A percentile compares a stretch with the other conserved stretches of the same genome.
Conservation (phyloP, 352 stramenopile species). For the Phytopythium vexans region DNA sequence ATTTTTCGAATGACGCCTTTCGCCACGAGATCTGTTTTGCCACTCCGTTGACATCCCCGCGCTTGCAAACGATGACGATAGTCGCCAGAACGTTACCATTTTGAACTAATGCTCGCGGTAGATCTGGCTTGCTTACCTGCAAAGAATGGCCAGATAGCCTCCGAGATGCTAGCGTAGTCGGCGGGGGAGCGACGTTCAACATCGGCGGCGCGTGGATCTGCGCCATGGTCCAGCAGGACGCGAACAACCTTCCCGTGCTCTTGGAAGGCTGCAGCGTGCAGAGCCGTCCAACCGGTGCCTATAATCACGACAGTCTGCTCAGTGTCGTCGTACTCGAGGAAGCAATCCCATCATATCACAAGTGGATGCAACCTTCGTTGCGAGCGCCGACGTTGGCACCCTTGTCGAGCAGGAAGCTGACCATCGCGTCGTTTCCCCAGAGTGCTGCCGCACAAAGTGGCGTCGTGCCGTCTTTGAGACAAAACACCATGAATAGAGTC, state of each 20-base stretch:
- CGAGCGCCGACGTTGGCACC: conserved; percentile 41
- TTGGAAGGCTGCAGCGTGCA: conserved; percentile 65
- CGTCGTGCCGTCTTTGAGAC: conserved; percentile 49
- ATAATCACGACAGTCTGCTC: neutral
- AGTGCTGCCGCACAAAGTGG: conserved; percentile 54
- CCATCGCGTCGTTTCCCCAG: conserved; percentile 67
- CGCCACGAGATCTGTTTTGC: conserved; percentile 48
- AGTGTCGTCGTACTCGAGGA: neutral
- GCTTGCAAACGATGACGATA: conserved; percentile 13
- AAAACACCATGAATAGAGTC: no score
- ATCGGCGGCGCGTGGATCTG: conserved; percentile 41
- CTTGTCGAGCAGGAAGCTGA: conserved; percentile 53
- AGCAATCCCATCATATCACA: neutral
- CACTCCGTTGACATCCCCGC: conserved; percentile 42
- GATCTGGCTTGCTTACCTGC: conserved; percentile 22
- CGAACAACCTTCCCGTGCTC: conserved; percentile 64
- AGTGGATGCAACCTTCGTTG: conserved; percentile 44
- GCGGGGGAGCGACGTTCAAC: conserved; percentile 43
- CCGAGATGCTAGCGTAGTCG: conserved; percentile 71
- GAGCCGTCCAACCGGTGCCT: conserved; percentile 64
- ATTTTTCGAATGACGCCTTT: conserved; percentile 75
- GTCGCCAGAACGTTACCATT: conserved; percentile 1
- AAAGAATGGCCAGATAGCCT: conserved; percentile 72
- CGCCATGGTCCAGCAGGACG: conserved; percentile 42
- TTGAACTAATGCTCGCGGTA: neutral